Conservation (phyloP, 306 rosid genomes). For the Vachellia collinsii region DNA sequence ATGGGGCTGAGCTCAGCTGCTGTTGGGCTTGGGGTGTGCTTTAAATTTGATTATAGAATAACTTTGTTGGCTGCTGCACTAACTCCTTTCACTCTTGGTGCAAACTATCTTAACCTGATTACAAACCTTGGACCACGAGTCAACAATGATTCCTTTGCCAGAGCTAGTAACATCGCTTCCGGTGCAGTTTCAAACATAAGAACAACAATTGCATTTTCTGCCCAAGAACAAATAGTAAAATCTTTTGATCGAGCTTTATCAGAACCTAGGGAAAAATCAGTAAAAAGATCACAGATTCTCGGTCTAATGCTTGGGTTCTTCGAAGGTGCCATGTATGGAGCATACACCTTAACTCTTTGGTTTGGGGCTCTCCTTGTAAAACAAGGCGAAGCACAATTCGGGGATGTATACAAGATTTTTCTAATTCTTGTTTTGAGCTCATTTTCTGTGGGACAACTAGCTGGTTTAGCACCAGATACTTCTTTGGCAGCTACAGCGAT, state of each 20-base stretch:
- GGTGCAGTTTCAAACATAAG: slow-evolving; percentile 90
- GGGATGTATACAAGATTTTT: slow-evolving; percentile 68
- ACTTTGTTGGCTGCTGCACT: slow-evolving; percentile 80
- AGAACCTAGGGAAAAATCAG: slow-evolving; percentile 65
- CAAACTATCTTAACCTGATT: slow-evolving; percentile 80
- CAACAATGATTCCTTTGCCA: slow-evolving; percentile 71
- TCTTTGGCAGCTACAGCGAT: slow-evolving; percentile 71
- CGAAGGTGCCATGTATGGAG: slow-evolving; percentile 85
- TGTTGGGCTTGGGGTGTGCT: slow-evolving; percentile 71
- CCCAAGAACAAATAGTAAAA: slow-evolving; percentile 73
- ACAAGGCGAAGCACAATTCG: slow-evolving; percentile 49
- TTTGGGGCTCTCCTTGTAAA: slow-evolving; percentile 69
- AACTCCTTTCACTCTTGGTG: slow-evolving; percentile 92
- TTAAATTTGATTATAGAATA: slow-evolving; percentile 55
- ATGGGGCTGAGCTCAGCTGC: slow-evolving; percentile 89
- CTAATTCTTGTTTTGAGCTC: slow-evolving; percentile 96
- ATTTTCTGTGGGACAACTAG: slow-evolving; percentile 90
- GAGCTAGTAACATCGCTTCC: slow-evolving; percentile 90
- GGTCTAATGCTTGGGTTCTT: slow-evolving; percentile 75
- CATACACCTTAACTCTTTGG: slow-evolving; percentile 82
- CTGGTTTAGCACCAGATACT: slow-evolving; percentile 92
- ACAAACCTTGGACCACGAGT: slow-evolving; percentile 75
- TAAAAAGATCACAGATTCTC: slow-evolving; percentile 66
- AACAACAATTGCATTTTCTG: slow-evolving; percentile 83
- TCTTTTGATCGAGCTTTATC: slow-evolving; percentile 71